phyloP scores from a whole-genome alignment of 169 alveolate species.

The Cryptosporidium sp. region DNA sequence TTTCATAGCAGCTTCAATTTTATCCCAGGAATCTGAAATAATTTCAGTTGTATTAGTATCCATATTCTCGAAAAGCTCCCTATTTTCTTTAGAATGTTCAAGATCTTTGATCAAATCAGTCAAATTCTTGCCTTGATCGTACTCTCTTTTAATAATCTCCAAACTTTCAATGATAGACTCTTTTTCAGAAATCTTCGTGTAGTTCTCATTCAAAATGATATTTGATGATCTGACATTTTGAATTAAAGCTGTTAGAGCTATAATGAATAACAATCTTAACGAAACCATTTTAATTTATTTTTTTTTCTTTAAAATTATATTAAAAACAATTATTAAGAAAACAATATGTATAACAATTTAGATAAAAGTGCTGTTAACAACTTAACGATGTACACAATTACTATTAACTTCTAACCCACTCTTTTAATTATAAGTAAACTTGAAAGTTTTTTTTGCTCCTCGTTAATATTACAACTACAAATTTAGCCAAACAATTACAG shows the following conservation, averaged over 20 bases:
- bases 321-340: not conserved
- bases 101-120: not conserved
- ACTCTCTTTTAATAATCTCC: not conserved
- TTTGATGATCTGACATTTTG: constrained; percentile 5
- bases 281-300: not conserved
- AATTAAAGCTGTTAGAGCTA: not conserved
- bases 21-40: constrained; percentile 24
- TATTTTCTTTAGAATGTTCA: not conserved
- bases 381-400: not conserved
- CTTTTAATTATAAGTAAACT: not conserved
- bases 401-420: not conserved
- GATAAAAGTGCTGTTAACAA: not conserved
- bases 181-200: not conserved
- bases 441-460: not conserved
- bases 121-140: not conserved
- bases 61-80: not conserved
- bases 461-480: not conserved
- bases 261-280: not conserved
- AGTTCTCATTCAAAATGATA: not conserved
- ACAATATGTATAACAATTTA: not conserved
- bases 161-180: not conserved
- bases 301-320: not conserved
- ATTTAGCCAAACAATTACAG: not conserved
- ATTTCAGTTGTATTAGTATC: not conserved
- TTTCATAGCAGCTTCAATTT: constrained; percentile 30